Evolutionary conservation across 2,329 filamentous ascomycete species (phyloP), one percentile per base, ranked within the genome.

Genomic region (Apiospora marii): DNA sequence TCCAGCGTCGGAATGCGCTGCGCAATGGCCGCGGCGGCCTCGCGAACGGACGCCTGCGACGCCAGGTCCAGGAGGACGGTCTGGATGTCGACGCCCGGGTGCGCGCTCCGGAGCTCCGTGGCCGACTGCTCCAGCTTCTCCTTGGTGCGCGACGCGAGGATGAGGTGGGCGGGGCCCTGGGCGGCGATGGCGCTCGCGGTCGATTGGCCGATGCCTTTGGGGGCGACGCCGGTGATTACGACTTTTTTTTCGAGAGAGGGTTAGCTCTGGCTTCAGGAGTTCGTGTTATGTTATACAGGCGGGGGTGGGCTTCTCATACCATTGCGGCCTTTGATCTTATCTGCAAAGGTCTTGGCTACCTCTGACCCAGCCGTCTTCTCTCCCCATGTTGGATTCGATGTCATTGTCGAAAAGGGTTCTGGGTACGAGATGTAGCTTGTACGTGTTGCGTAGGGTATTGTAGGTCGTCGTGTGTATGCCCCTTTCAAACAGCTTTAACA

Each of bases 141-240:
- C 46, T 76, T 77, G 13, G 84, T 86, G 22, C 87, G 84, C 3
- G 86, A 87, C 1, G 81, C 85, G 16, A 87, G 81, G 49, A 86
- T 82, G 24, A 88, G 81, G 24, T 79, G 78, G 0, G 76, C 77
- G 0, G 86, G 85, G 4, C 76, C 76, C 69, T 87, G 85, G 0
- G 85, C 83, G 4, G 85, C 85, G 53, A 88, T 82, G 24, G 84
- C 83, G 14, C 82, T 71, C 3, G 82, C 84, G 0, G 84, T 85
- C 1, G 82, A 78, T 48, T 81, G 80, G 14, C 85, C 85, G 14
- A 86, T 83, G 48, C 85, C 82, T 12, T 79, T 78, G 3, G 83
- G 84, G 13, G 83, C 81, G 72, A 86, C 78, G 6, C 85, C 85
- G 0, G 85, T 87, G 68, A 85, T 77, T 49, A 84, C 72, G 41